Evolutionary conservation across 169 alveolate species (phyloP).

Genomic region (Besnoitia besnoiti): DNA sequence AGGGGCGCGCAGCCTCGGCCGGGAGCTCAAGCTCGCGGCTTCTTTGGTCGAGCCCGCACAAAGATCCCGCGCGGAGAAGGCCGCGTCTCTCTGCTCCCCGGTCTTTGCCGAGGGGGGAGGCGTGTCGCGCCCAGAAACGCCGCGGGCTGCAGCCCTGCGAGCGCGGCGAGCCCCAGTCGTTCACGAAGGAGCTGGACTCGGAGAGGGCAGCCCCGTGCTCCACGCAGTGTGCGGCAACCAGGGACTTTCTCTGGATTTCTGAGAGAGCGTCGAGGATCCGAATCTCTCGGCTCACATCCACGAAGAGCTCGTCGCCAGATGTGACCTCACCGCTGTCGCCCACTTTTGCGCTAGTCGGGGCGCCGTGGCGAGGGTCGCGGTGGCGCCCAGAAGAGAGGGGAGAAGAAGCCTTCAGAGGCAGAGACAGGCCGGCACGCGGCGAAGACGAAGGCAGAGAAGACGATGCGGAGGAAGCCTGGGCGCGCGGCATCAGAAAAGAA

Average conservation of each 20-base stretch:
- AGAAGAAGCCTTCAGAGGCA: neutral
- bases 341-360: neutral
- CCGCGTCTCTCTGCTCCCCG: too few species aligned
- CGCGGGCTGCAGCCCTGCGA: too few species aligned
- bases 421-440: neutral
- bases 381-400: neutral
- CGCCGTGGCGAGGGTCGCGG: neutral
- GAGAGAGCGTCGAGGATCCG: conserved; percentile 8
- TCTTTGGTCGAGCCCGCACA: neutral
- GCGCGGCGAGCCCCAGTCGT: neutral
- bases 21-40: too few species aligned
- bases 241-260: neutral
- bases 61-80: neutral
- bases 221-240: neutral
- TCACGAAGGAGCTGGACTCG: neutral
- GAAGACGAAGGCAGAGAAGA: neutral
- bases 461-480: neutral
- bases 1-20: too few species aligned
- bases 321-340: neutral
- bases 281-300: conserved; percentile 18
- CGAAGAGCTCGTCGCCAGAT: neutral
- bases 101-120: too few species aligned
- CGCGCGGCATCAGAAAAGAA: neutral
- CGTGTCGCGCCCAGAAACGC: too few species aligned
- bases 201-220: neutral